phyloP scores from a whole-genome alignment of 2,329 filamentous ascomycete genomes.

The Tricladium varicosporioides region DNA sequence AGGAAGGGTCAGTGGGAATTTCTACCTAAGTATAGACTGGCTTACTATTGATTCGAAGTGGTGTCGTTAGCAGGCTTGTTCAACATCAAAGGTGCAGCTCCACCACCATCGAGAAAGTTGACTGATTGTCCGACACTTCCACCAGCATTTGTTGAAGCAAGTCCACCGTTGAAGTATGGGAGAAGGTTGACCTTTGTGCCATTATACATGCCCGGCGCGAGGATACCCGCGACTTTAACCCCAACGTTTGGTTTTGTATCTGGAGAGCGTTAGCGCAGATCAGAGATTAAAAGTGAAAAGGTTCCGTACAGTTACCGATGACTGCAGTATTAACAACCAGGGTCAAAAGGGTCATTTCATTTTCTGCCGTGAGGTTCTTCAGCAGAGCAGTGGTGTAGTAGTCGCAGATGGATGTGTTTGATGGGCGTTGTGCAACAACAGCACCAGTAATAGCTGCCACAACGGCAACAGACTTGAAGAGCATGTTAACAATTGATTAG shows the following conservation, averaged over 20 bases:
- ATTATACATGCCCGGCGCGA: slow-evolving; percentile 48
- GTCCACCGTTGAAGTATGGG: slow-evolving; percentile 56
- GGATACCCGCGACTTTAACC: slow-evolving; percentile 55
- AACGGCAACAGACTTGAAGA: slow-evolving; percentile 23
- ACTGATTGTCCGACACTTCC: slow-evolving; percentile 44
- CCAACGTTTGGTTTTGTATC: slow-evolving; percentile 53
- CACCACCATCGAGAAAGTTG: slow-evolving; percentile 62
- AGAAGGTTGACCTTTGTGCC: slow-evolving; percentile 53
- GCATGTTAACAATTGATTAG: slow-evolving; percentile 16
- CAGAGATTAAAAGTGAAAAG: not conserved
- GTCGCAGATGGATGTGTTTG: slow-evolving; percentile 55
- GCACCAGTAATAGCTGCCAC: slow-evolving; percentile 13
- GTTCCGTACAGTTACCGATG: slow-evolving; percentile 55
- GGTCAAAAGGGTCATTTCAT: slow-evolving; percentile 55
- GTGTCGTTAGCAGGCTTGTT: slow-evolving; percentile 52
- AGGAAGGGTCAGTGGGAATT: slow-evolving; percentile 7
- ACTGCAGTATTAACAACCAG: slow-evolving; percentile 61
- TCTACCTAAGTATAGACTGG: not conserved
- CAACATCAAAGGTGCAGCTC: slow-evolving; percentile 51
- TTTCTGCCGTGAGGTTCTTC: slow-evolving; percentile 56
- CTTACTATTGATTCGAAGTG: slow-evolving; percentile 54
- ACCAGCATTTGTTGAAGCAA: slow-evolving; percentile 53
- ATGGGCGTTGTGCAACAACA: slow-evolving; percentile 43
- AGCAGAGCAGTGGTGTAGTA: slow-evolving; percentile 61
- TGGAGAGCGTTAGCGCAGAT: slow-evolving; percentile 23